Evolutionary conservation across 1,139 yeast species (phyloP), one percentile per base, ranked within the genome.

Genomic region (Pneumocystis carinii): DNA sequence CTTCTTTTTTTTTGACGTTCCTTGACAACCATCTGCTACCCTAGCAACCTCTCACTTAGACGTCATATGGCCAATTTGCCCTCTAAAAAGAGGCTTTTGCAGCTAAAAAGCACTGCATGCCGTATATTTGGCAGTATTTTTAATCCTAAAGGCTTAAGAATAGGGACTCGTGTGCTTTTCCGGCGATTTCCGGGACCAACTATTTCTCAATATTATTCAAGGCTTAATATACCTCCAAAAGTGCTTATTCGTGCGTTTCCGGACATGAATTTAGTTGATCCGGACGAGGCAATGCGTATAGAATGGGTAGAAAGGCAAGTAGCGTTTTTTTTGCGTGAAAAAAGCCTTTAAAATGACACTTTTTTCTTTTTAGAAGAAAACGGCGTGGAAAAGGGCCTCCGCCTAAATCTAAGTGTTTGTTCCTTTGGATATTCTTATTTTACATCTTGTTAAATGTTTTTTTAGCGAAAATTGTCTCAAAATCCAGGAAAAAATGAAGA

Each of bases 151-250:
- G 62, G 62, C 27, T 58, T 63, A 3, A 65, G 71, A 10, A 66
- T 63, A n/a, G 71, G 71, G 32, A 68, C 68, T 63, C 69, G 69
- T 59, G 59, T 69, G 32, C 64, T 69, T 57, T 63, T 70, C 4
- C 65, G 62, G 53, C 63, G 66, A 56, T 59, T 69, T 59, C 56
- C 62, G 19, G 71, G 71, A 1, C 68, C 68, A 12, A 61, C 68
- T 7, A 62, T 69, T 4, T 63, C 65, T 17, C 62, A 64, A 19
- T 69, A 69, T 62, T 69, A 69, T 59, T 68, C 70, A 39, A 62
- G 66, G 12, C 12, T 48, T 27, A 24, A 48, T 24, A 2, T 48
- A 12, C 6, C 6, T 17, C 7, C 7, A 19, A 48, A 48, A 14
- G 12, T 7, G n/a, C 12, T 48, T 12, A 48, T 48, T 48, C 29